Conservation (phyloP, 1,139 yeast genomes). For the Petasospora rhodanensis region DNA sequence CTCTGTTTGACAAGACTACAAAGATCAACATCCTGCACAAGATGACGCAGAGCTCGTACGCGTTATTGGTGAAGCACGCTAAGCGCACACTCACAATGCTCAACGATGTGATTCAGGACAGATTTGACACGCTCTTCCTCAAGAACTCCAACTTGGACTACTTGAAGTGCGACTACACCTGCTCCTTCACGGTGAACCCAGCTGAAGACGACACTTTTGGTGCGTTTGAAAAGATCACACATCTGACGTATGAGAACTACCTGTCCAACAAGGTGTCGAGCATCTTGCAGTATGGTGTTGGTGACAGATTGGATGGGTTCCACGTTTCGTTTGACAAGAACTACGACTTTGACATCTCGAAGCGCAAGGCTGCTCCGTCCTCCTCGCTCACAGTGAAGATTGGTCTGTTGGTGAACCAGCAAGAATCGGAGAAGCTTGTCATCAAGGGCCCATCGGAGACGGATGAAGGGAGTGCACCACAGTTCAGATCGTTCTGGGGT, state of each 20-base stretch:
- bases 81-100: slow-evolving; percentile 61
- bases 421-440: slow-evolving; percentile 72
- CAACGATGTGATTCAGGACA: slow-evolving; percentile 76
- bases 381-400: slow-evolving; percentile 35
- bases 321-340: slow-evolving; percentile 31
- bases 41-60: slow-evolving; percentile 68
- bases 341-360: slow-evolving; percentile 40
- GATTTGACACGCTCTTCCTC: slow-evolving; percentile 81
- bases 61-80: slow-evolving; percentile 60
- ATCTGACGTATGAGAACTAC: slow-evolving; percentile 64
- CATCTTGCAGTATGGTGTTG: slow-evolving; percentile 61
- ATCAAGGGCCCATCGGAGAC: slow-evolving; percentile 81
- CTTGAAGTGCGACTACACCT: slow-evolving; percentile 61
- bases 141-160: slow-evolving; percentile 51
- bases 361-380: slow-evolving; percentile 48
- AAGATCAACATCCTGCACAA: slow-evolving; percentile 79
- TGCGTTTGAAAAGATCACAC: slow-evolving; percentile 70
- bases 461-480: slow-evolving; percentile 51
- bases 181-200: slow-evolving; percentile 47
- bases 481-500: slow-evolving; percentile 90
- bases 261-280: slow-evolving; percentile 56
- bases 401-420: slow-evolving; percentile 68
- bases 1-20: slow-evolving; percentile 69
- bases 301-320: slow-evolving; percentile 52
- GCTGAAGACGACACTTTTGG: slow-evolving; percentile 41